phyloP scores from a whole-genome alignment of 2,329 filamentous ascomycete genomes.

The Pseudohalonectria lignicola region DNA sequence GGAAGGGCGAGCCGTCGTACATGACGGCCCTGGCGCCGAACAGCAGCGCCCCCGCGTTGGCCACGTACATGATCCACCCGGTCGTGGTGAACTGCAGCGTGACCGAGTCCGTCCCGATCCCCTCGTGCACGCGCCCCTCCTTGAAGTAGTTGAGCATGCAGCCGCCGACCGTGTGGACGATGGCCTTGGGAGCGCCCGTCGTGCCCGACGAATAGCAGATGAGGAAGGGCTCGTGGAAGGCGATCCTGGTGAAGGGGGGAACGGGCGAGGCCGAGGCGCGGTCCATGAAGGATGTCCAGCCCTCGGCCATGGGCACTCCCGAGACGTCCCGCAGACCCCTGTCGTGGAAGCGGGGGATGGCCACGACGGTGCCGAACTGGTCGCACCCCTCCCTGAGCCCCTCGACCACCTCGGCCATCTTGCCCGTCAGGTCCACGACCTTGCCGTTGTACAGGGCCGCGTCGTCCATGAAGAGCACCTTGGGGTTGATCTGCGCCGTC shows the following conservation, averaged over 20 bases:
- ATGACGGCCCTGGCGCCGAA: conserved; percentile 52
- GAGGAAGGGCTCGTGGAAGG: conserved; percentile 65
- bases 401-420: conserved; percentile 56
- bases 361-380: conserved; percentile 49
- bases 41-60: conserved; percentile 45
- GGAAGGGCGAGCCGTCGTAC: conserved; percentile 78
- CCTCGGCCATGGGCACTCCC: conserved; percentile 33
- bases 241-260: conserved; percentile 46
- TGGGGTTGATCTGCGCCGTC: conserved; percentile 62
- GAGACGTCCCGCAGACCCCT: conserved; percentile 46
- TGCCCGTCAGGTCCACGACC: conserved; percentile 56
- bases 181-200: conserved; percentile 75
- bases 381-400: conserved; percentile 51
- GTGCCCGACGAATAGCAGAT: conserved; percentile 75
- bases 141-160: conserved; percentile 43
- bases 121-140: conserved; percentile 45
- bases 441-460: conserved; percentile 71
- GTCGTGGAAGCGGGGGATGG: conserved; percentile 53
- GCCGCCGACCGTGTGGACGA: conserved; percentile 66
- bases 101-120: conserved; percentile 25
- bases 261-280: conserved; percentile 6
- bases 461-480: conserved; percentile 75
- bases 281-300: conserved; percentile 17
- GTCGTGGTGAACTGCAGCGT: conserved; percentile 52
- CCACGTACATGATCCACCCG: conserved; percentile 84